A percentile compares a stretch with the other conserved stretches of the same genome.
These are phyloP conservation scores for Aspergillus fumigatus DNA, from an alignment of 2,329 filamentous ascomycete species.

Conservation along the genomic window DNA sequence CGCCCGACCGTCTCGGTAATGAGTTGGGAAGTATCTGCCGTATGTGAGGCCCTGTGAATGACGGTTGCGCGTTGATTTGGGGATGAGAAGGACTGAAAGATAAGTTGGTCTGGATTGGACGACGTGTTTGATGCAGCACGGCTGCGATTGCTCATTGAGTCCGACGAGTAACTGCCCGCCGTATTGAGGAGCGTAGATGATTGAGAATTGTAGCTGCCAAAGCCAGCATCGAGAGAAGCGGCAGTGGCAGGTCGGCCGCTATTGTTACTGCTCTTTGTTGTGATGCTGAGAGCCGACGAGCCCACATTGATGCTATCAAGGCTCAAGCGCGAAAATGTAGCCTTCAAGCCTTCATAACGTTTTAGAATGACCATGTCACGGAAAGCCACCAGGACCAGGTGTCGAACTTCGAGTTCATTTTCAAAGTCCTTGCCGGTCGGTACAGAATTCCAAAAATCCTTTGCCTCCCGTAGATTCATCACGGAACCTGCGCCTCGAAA, in stretches of 20 bases:
- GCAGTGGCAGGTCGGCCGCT: constrained; percentile 65
- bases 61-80: constrained; percentile 33
- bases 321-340: constrained; percentile 82
- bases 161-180: constrained; percentile 50
- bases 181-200: constrained; percentile 74
- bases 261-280: constrained; percentile 40
- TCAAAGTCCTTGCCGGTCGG: constrained; percentile 47
- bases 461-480: constrained; percentile 71
- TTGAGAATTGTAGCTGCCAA: constrained; percentile 76
- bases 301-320: constrained; percentile 68
- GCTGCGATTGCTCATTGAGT: constrained; percentile 57
- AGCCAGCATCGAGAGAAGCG: constrained; percentile 66
- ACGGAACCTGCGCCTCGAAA: constrained; percentile 80
- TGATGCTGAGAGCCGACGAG: constrained; percentile 40
- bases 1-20: constrained; percentile 93
- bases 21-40: constrained; percentile 53
- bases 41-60: constrained; percentile 26
- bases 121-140: constrained; percentile 84
- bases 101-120: constrained; percentile 41
- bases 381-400: constrained; percentile 81
- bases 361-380: constrained; percentile 84
- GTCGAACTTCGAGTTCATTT: constrained; percentile 74
- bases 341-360: constrained; percentile 81
- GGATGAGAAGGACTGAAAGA: constrained; percentile 41
- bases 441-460: constrained; percentile 83